Percentiles rank a stretch among this genome's conserved stretches.
Evolutionary conservation across 78 protist species (phyloP).

Genomic region (Dictyostelium citrinum): DNA sequence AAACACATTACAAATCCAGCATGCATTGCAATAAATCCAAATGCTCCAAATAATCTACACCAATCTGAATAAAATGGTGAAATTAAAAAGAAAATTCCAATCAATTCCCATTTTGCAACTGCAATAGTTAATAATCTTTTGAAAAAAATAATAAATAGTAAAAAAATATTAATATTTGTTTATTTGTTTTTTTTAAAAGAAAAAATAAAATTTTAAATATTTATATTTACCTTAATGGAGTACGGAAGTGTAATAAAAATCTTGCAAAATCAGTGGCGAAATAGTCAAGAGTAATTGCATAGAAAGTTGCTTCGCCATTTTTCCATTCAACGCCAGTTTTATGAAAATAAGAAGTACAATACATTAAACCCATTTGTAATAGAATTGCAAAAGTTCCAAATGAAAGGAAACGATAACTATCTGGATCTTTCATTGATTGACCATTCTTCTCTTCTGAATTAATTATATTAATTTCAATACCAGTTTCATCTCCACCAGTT

Average conservation of each 20-base stretch:
- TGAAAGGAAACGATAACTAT: slow-evolving; percentile 33
- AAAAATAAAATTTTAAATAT: not conserved
- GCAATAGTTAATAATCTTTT: slow-evolving; percentile 41
- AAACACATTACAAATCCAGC: slow-evolving; percentile 46
- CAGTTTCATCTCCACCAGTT: not conserved
- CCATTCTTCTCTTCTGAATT: not conserved
- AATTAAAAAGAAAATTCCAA: slow-evolving; percentile 21
- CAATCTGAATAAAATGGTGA: slow-evolving; percentile 47
- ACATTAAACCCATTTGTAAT: slow-evolving; percentile 56
- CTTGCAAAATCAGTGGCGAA: slow-evolving; percentile 50
- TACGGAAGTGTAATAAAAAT: slow-evolving; percentile 1
- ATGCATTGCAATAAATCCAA: slow-evolving; percentile 49
- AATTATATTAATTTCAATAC: not conserved
- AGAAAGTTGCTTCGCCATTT: slow-evolving; percentile 70
- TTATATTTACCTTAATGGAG: slow-evolving; percentile 6
- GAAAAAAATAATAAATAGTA: not conserved
- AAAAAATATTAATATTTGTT: not conserved
- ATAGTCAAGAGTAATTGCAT: slow-evolving; percentile 35
- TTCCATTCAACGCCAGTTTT: slow-evolving; percentile 60
- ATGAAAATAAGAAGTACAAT: slow-evolving; percentile 43
- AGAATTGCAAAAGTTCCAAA: slow-evolving; percentile 25
- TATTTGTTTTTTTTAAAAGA: not conserved
- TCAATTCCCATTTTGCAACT: slow-evolving; percentile 60
- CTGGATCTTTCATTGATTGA: not conserved
- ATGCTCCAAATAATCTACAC: slow-evolving; percentile 37